These are phyloP conservation scores for Kwoniella shandongensis DNA, from an alignment of 768 basidiomycete genomes.

Conservation along the genomic window DNA sequence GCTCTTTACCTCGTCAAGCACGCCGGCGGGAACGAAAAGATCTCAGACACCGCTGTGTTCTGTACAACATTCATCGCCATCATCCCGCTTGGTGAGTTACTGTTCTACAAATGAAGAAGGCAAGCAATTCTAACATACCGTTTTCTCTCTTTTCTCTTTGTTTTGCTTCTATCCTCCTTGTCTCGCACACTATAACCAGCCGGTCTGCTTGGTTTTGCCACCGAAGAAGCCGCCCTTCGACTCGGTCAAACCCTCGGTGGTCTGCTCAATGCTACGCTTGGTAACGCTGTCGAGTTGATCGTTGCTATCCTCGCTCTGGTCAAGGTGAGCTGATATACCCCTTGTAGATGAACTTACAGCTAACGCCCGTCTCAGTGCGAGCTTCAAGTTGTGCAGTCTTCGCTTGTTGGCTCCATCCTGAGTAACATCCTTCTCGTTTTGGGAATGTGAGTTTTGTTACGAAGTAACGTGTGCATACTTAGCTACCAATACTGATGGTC, in stretches of 20 bases:
- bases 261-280: constrained; percentile 61
- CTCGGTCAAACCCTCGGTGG: constrained; percentile 59
- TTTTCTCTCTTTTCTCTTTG: not conserved
- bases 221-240: constrained; percentile 60
- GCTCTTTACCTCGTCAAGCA: constrained; percentile 58
- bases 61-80: constrained; percentile 59
- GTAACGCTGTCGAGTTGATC: constrained; percentile 62
- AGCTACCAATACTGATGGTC: no score
- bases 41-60: constrained; percentile 58
- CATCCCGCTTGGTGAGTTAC: constrained; percentile 56
- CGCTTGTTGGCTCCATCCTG: constrained; percentile 60
- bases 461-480: no score
- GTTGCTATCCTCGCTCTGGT: constrained; percentile 53
- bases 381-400: constrained; percentile 61
- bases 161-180: no score
- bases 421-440: constrained; percentile 56
- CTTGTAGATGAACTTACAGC: not conserved
- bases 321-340: constrained; percentile 28
- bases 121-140: not conserved
- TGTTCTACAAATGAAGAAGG: no score
- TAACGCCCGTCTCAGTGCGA: constrained; percentile 57
- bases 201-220: constrained; percentile 60
- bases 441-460: constrained; percentile 53
- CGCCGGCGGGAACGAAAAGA: constrained; percentile 34
- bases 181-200: no score